phyloP scores from a whole-genome alignment of 306 rosid genomes.

The Canavalia gladiata region DNA sequence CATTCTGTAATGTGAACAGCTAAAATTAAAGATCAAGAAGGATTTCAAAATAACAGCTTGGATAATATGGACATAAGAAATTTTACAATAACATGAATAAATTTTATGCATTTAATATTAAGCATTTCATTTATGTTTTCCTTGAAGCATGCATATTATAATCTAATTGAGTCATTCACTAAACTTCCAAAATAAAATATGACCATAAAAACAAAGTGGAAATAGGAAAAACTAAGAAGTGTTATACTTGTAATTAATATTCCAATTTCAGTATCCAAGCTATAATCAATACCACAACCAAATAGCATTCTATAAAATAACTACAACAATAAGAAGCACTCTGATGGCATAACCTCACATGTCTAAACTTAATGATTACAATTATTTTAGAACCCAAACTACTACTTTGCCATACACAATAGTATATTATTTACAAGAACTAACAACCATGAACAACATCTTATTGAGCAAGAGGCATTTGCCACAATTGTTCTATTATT shows the following conservation, averaged over 20 bases:
- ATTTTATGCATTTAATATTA: conserved; percentile 39
- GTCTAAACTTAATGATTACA: conserved; percentile 11
- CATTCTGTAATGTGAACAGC: conserved; percentile 54
- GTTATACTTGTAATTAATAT: conserved; percentile 11
- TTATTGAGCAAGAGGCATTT: background rate
- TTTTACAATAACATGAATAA: conserved; percentile 24
- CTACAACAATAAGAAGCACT: conserved; percentile 16
- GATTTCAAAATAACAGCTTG: conserved; percentile 22
- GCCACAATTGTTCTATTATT: conserved; percentile 33
- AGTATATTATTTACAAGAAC: conserved; percentile 17
- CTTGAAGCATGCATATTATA: conserved; percentile 18
- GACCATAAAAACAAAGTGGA: conserved; percentile 35
- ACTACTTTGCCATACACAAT: background rate
- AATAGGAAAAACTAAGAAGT: conserved; percentile 22
- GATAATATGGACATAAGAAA: conserved; percentile 37
- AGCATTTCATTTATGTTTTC: conserved; percentile 22
- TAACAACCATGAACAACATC: conserved; percentile 18
- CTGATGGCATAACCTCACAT: conserved; percentile 29
- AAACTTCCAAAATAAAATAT: conserved; percentile 39
- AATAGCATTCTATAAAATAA: conserved; percentile 37
- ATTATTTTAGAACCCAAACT: conserved; percentile 26
- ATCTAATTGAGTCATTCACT: conserved; percentile 18
- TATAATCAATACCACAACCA: conserved; percentile 30
- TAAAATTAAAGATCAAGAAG: conserved; percentile 44
- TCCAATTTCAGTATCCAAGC: conserved; percentile 30